Evolutionary conservation across 768 basidiomycete genomes (phyloP).

Genomic region (Naganishia antarctica): DNA sequence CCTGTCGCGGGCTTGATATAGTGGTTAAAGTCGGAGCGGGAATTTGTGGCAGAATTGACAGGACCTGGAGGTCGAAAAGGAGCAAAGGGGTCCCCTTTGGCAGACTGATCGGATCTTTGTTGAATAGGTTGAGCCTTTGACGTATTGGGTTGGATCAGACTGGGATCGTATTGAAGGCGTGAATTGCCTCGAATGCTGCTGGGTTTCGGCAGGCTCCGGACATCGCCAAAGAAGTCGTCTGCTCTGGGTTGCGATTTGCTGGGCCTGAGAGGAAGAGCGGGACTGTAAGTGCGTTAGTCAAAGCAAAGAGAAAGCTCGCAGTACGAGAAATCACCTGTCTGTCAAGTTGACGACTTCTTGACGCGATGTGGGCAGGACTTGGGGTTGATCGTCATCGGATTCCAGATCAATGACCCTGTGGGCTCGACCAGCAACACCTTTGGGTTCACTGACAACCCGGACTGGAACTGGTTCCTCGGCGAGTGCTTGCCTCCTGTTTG

Average conservation of each 20-base stretch:
- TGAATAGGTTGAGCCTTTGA: constrained; percentile 1
- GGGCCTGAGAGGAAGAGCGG: neutral
- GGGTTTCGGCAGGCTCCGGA: constrained; percentile 13
- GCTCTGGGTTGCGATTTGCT: constrained; percentile 5
- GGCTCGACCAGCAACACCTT: neutral
- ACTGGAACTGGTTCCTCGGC: constrained; percentile 5
- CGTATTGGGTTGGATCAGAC: neutral
- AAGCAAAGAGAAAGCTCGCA: neutral
- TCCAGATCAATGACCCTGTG: constrained; percentile 16
- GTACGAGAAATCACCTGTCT: neutral
- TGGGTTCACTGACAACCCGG: neutral
- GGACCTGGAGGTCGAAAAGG: constrained; percentile 6
- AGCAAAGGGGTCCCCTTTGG: constrained; percentile 8
- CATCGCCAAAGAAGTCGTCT: constrained; percentile 10
- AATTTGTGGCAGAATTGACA: neutral
- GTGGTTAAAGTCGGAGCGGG: constrained; percentile 1
- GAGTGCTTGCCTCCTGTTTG: constrained; percentile 18
- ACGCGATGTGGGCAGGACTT: neutral
- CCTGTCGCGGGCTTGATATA: constrained; percentile 20
- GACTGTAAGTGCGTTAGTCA: neutral
- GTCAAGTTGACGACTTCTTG: constrained; percentile 7
- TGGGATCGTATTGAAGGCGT: constrained; percentile 7
- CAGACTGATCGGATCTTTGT: neutral
- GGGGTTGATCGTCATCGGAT: constrained; percentile 16
- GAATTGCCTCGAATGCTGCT: constrained; percentile 18